A percentile compares a stretch with the other conserved stretches of the same genome.
phyloP scores from a whole-genome alignment of 1,139 yeast genomes.

The Scheffersomyces parashehatae region DNA sequence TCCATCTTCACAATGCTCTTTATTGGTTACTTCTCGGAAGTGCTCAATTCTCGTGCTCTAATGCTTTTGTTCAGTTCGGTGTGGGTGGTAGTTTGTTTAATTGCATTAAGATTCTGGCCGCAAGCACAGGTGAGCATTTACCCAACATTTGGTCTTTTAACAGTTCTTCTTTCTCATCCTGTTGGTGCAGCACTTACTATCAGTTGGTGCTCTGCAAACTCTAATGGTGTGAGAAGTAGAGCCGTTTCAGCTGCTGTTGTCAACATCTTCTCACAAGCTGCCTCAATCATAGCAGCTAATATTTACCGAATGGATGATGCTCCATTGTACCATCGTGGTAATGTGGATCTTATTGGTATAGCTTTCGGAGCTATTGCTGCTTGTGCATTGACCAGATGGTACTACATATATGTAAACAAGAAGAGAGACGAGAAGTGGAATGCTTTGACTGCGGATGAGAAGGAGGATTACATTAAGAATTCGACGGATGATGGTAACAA shows the following conservation, averaged over 20 bases:
- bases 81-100: constrained; percentile 11
- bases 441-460: constrained; percentile 47
- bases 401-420: constrained; percentile 51
- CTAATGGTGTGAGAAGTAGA: constrained; percentile 16
- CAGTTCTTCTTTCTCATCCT: constrained; percentile 14
- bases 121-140: constrained; percentile 16
- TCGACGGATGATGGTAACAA: constrained; percentile 55
- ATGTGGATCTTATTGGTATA: constrained; percentile 11
- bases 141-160: constrained; percentile 19
- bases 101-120: constrained; percentile 19
- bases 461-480: constrained; percentile 38
- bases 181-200: constrained; percentile 14
- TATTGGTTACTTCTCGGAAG: constrained; percentile 11
- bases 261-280: constrained; percentile 16
- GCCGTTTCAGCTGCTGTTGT: constrained; percentile 20
- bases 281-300: constrained; percentile 13
- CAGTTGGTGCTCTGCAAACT: constrained; percentile 18
- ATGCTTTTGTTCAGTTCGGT: constrained; percentile 11
- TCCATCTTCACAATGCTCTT: constrained; percentile 15
- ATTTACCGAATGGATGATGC: constrained; percentile 16
- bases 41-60: constrained; percentile 12
- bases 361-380: constrained; percentile 12
- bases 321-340: constrained; percentile 16
- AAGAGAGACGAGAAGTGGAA: constrained; percentile 48
- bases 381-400: constrained; percentile 18